Evolutionary conservation across 805 yeast species (phyloP).

Genomic region (Myxozyma geophila): DNA sequence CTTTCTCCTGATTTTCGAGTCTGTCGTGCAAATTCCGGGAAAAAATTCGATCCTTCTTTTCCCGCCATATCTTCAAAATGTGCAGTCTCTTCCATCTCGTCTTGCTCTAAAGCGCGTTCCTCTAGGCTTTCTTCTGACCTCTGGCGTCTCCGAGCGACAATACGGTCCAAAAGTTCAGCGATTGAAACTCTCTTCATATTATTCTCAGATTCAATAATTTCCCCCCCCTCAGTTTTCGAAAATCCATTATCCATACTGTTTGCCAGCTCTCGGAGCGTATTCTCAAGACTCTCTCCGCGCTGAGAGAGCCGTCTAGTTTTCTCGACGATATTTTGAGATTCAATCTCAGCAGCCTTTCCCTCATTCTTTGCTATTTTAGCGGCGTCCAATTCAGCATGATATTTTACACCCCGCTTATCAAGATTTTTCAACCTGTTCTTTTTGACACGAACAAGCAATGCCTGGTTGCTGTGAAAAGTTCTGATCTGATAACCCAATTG

Average conservation of each 20-base stretch:
- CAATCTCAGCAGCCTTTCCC: too few species aligned
- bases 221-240: not conserved
- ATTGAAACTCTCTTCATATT: not conserved
- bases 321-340: too few species aligned
- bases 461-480: too few species aligned
- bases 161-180: not conserved
- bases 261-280: too few species aligned
- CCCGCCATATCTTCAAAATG: not conserved
- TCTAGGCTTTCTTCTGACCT: not conserved
- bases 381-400: too few species aligned
- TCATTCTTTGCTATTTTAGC: too few species aligned
- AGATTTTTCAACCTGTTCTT: too few species aligned
- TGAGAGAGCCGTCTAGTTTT: too few species aligned
- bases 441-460: too few species aligned
- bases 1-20: not conserved
- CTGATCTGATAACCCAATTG: too few species aligned
- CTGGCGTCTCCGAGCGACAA: not conserved
- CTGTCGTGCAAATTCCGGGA: constrained; percentile 3
- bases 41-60: not conserved
- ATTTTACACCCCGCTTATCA: too few species aligned
- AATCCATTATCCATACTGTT: not conserved
- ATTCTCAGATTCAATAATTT: not conserved
- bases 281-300: too few species aligned
- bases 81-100: not conserved
- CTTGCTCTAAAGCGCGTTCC: not conserved